These are phyloP conservation scores for Melastoma candidum DNA, from an alignment of 441 rosid species.

Conservation along the genomic window DNA sequence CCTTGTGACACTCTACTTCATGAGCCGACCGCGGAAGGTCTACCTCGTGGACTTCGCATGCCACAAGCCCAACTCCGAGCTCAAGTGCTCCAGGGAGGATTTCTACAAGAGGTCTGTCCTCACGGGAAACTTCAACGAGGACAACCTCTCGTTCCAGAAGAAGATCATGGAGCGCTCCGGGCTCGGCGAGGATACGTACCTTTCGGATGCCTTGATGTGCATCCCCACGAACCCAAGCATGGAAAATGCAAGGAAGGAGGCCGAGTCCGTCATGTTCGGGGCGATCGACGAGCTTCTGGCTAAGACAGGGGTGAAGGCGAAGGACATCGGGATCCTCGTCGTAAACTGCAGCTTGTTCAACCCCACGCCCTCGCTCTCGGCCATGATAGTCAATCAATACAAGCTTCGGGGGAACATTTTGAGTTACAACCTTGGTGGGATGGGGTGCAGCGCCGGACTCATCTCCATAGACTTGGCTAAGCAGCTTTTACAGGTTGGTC, in stretches of 20 bases:
- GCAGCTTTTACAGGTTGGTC: slow-evolving; percentile 46
- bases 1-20: slow-evolving; percentile 41
- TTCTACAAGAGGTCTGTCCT: slow-evolving; percentile 41
- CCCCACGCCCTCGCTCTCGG: slow-evolving; percentile 60
- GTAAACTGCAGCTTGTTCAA: slow-evolving; percentile 63
- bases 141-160: slow-evolving; percentile 52
- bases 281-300: slow-evolving; percentile 48
- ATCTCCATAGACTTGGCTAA: slow-evolving; percentile 64
- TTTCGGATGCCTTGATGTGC: slow-evolving; percentile 46
- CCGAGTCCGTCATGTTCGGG: slow-evolving; percentile 58
- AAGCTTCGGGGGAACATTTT: slow-evolving; percentile 52
- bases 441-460: slow-evolving; percentile 72
- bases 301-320: slow-evolving; percentile 48
- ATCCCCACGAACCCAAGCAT: slow-evolving; percentile 49
- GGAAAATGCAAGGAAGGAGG: slow-evolving; percentile 61
- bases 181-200: slow-evolving; percentile 47
- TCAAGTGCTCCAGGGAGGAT: slow-evolving; percentile 38
- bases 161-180: slow-evolving; percentile 61
- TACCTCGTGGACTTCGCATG: slow-evolving; percentile 51
- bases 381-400: slow-evolving; percentile 58
- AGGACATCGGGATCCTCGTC: slow-evolving; percentile 52
- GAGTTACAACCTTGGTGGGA: slow-evolving; percentile 63
- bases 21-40: slow-evolving; percentile 43
- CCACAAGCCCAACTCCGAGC: slow-evolving; percentile 48
- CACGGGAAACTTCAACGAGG: slow-evolving; percentile 41